These are phyloP conservation scores for Eimeria praecox DNA, from an alignment of 169 alveolate species.

Conservation along the genomic window DNA sequence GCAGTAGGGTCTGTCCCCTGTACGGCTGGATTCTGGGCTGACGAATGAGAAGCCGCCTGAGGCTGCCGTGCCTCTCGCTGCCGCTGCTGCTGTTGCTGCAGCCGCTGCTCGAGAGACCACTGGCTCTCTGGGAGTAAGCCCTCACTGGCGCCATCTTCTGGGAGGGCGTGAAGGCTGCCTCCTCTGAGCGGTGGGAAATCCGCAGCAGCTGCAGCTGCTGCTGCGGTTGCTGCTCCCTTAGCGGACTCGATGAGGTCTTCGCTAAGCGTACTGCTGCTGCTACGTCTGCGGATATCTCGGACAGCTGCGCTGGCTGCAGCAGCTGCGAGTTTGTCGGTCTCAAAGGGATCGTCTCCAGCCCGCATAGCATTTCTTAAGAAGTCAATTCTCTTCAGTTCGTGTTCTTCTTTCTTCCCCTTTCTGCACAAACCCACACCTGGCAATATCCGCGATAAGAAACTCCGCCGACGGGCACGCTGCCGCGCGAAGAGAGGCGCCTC, in stretches of 20 bases:
- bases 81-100: slow-evolving; percentile 57
- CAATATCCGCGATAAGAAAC: slow-evolving; percentile 26
- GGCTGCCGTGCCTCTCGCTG: not conserved
- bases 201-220: slow-evolving; percentile 59
- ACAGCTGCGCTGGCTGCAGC: slow-evolving; percentile 67
- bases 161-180: slow-evolving; percentile 30
- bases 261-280: slow-evolving; percentile 73
- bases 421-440: slow-evolving; percentile 47
- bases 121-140: slow-evolving; percentile 33
- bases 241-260: slow-evolving; percentile 50
- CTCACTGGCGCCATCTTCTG: slow-evolving; percentile 31
- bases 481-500: not conserved
- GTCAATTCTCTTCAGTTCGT: slow-evolving; percentile 8
- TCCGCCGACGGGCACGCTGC: not conserved
- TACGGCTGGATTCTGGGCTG: not conserved
- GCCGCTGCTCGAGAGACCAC: slow-evolving; percentile 8
- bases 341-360: slow-evolving; percentile 68
- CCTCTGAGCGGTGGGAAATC: slow-evolving; percentile 59
- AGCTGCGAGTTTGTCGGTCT: slow-evolving; percentile 52
- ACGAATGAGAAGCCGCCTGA: not conserved
- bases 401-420: slow-evolving; percentile 20
- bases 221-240: slow-evolving; percentile 67
- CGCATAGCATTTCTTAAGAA: slow-evolving; percentile 56
- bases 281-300: slow-evolving; percentile 60
- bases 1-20: slow-evolving; percentile 50